phyloP scores from a whole-genome alignment of 1,139 yeast genomes.

The Nakaseomyces delphensis region DNA sequence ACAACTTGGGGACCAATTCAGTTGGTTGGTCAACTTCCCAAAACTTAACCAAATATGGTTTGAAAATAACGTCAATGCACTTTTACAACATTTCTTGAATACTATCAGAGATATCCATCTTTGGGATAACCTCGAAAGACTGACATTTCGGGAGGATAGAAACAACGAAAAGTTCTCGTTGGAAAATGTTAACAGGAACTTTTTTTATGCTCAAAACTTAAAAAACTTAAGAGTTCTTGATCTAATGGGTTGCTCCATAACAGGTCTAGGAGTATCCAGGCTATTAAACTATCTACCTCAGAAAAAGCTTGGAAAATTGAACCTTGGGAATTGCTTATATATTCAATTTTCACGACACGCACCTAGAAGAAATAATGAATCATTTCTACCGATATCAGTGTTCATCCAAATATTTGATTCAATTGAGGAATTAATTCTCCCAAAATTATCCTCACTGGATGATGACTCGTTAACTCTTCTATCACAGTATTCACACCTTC shows the following conservation, averaged over 20 bases:
- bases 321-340: conserved; percentile 27
- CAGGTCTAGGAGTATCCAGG: conserved; percentile 19
- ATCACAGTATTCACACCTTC: conserved; percentile 11
- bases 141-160: conserved; percentile 26
- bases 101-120: conserved; percentile 14
- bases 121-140: conserved; percentile 14
- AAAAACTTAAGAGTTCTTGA: conserved; percentile 18
- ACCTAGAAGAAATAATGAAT: conserved; percentile 1
- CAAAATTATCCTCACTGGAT: conserved; percentile 22
- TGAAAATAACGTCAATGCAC: conserved; percentile 24
- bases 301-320: conserved; percentile 14
- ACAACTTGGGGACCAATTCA: conserved; percentile 11
- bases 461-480: conserved; percentile 18
- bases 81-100: conserved; percentile 16
- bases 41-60: conserved; percentile 25
- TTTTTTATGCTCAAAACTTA: conserved; percentile 16
- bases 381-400: conserved; percentile 9
- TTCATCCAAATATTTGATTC: conserved; percentile 14
- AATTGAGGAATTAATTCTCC: conserved; percentile 21
- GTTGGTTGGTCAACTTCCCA: conserved; percentile 23
- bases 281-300: conserved; percentile 13
- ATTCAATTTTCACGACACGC: conserved; percentile 16
- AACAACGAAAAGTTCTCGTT: conserved; percentile 12
- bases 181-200: conserved; percentile 11
- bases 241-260: conserved; percentile 28